phyloP scores from a whole-genome alignment of 164 flowering plant species.

The Litsea cubeba region DNA sequence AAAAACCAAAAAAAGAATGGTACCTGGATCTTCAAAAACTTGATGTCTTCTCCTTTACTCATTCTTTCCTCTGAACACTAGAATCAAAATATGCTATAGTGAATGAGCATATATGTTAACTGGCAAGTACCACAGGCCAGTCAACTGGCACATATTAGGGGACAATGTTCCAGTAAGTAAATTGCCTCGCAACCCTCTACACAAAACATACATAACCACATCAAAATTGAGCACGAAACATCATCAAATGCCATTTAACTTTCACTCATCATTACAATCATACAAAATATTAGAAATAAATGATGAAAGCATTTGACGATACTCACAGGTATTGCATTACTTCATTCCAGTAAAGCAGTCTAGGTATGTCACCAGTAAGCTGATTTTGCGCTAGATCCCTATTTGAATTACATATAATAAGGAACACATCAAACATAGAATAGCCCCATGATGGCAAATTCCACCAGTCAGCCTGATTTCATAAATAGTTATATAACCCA shows the following conservation, averaged over 20 bases:
- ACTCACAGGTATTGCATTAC: conserved; percentile 87
- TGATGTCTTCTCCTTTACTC: conserved; percentile 77
- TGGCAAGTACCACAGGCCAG: conserved; percentile 97
- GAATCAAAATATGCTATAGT: neutral
- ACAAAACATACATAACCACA: neutral
- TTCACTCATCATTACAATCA: too few relatives aligned
- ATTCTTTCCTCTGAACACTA: conserved; percentile 20
- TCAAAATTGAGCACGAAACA: neutral
- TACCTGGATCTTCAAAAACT: conserved; percentile 73
- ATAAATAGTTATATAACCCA: neutral
- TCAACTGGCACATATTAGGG: conserved; percentile 90
- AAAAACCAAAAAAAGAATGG: neutral
- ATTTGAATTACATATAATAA: neutral
- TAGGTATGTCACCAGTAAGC: conserved; percentile 81
- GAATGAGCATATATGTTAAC: too few relatives aligned
- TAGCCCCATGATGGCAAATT: neutral
- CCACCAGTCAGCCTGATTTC: too few relatives aligned
- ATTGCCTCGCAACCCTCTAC: conserved; percentile 80
- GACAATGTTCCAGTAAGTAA: conserved; percentile 69
- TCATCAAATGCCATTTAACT: neutral
- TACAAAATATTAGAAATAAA: too few relatives aligned
- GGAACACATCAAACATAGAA: neutral
- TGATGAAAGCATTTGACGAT: neutral
- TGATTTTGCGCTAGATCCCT: conserved; percentile 92
- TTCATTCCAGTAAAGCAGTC: conserved; percentile 91